Evolutionary conservation across 768 basidiomycete genomes (phyloP).

Genomic region (Tremella fuciformis): DNA sequence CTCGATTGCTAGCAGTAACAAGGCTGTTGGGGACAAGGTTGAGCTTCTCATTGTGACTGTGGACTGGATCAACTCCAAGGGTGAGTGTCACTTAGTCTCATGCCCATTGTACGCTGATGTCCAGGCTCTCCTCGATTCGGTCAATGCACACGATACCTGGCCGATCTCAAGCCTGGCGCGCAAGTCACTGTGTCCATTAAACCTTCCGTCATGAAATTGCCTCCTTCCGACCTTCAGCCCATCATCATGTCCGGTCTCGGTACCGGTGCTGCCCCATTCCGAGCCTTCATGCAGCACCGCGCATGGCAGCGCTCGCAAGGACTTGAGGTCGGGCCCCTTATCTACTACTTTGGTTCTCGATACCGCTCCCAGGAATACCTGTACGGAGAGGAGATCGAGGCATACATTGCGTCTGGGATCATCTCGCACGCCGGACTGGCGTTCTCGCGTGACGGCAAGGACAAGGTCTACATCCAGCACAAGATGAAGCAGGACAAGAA

Average conservation of each 20-base stretch:
- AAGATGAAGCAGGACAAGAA: constrained; percentile 91
- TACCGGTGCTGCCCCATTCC: constrained; percentile 95
- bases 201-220: constrained; percentile 99
- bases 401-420: constrained; percentile 77
- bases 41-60: constrained; percentile 95
- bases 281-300: constrained; percentile 95
- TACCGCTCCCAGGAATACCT: constrained; percentile 94
- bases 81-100: constrained; percentile 55
- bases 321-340: constrained; percentile 78
- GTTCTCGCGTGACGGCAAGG: constrained; percentile 87
- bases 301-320: constrained; percentile 75
- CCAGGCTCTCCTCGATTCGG: constrained; percentile 75
- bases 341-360: constrained; percentile 98
- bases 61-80: constrained; percentile 82
- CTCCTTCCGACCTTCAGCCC: constrained; percentile 77
- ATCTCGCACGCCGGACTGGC: constrained; percentile 90
- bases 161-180: constrained; percentile 74
- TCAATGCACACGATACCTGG: constrained; percentile 94
- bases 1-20: constrained; percentile 93
- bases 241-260: constrained; percentile 98
- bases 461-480: constrained; percentile 98
- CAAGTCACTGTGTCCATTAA: constrained; percentile 97
- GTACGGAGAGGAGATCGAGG: constrained; percentile 76
- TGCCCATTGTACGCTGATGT: constrained; percentile 8
- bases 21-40: constrained; percentile 88